Base-by-base conservation (phyloP, 225 moss, liverwort and hornwort genomes). In the Physcomitrellopsis africana region DNA sequence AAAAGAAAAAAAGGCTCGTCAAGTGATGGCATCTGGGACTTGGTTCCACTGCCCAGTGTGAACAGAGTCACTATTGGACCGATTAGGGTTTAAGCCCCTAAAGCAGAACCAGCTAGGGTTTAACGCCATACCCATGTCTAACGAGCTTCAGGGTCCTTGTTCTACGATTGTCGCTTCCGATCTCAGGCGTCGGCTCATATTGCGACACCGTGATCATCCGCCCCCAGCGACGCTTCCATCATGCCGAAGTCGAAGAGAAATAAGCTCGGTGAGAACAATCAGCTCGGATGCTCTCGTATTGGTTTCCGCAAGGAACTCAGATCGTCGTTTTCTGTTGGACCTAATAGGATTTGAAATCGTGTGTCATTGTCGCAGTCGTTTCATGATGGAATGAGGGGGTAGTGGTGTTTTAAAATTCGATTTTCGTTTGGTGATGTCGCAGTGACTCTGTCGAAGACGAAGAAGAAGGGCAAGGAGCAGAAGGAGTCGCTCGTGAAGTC, bases 371-470 rank as follows among this genome's bases (percentile, higher is more conserved):
- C 37, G 56, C 16, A 26, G 2, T 22, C 29, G 20, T n/a, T 17
- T 64, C 8, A 2, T 41, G 32, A 37, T 42, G 41, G 67, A 48
- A 43, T 37, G 15, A n/a, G 51, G 1, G 16, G 37, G 14, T 44
- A 22, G 32, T 37, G 32, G 32, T 37, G 4, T 37, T 37, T 37
- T 5, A 0, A 37, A 59, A 51, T 42, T 53, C 66, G 66, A 66
- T 23, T 37, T 77, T 26, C 65, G 43, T 68, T 22, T 79, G 51
- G 49, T 73, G 48, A 22, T 77, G 75, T 12, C 24, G 83, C 92
- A 96, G 96, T 99, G 65, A 99, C 95, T 37, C 59, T 95, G 54
- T 99, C 99, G 3, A 99, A 99, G 90, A 95, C 92, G 16, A 81
- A 90, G 70, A 99, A 91, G 74, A 89, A 75, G 73, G 95, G 93